Base-by-base conservation (phyloP, 768 basidiomycete species). In the Boletus vermiculosoides region DNA sequence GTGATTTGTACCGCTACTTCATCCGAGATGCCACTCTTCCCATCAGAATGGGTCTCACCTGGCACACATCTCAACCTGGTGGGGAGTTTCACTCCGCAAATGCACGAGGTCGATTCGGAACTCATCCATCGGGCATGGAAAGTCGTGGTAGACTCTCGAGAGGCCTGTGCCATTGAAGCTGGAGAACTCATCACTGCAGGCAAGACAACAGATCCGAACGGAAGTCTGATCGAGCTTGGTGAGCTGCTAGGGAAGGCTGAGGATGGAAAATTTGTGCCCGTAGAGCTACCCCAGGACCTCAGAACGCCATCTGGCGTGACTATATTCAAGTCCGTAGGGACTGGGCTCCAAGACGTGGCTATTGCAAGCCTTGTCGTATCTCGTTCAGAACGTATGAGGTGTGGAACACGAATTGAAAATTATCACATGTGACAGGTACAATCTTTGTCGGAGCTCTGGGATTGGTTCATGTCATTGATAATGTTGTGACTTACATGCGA, bases 241-340 rank as follows among this genome's bases (percentile, higher is more conserved):
- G 81, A 90, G 59, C 66, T 88, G 16, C 72, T 88, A 28, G 39
- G 46, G 50, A 56, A 52, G 39, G 49, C 28, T 2, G 47, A 50
- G 0, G 55, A 59, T 39, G 58, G 61, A 42, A 54, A 45, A 12
- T 47, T 59, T 20, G 48, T 55, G 4, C 42, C 63, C 31, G 49
- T 66, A 11, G 57, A 55, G 28, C 30, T 62, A 18, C 62, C 62
- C 5, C 45, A 47, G 46, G 57, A 40, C 45, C 40, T 64, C 33
- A 56, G 47, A 23, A 63, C 11, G 25, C 60, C 67, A 4, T 83
- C 81, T 1, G 77, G 80, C 1, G 77, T 94, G 12, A 90, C 87
- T 1, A 78, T 95, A 30, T 94, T 92, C 80, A 95, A 94, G 73
- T 90, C 88, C 0, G 94, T 95, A 6, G 93, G 94, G 2, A 72